These are phyloP conservation scores for Xylariomycetidae sp. DNA, from an alignment of 2,329 filamentous ascomycete genomes.

Conservation along the genomic window DNA sequence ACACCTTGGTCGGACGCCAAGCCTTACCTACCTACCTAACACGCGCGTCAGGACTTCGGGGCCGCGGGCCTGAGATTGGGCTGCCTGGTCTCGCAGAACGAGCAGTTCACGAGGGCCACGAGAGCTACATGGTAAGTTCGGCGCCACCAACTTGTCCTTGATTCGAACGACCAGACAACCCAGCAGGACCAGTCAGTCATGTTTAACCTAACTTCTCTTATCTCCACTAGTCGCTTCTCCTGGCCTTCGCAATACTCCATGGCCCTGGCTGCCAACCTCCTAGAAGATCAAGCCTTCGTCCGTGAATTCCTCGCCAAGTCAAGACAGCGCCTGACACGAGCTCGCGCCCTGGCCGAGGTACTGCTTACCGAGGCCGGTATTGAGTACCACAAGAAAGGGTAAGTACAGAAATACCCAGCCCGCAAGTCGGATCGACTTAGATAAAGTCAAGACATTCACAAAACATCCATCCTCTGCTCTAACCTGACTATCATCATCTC, in stretches of 20 bases:
- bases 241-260: slow-evolving; percentile 18
- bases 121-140: slow-evolving; percentile 13
- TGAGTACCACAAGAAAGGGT: slow-evolving; percentile 15
- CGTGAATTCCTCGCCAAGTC: slow-evolving; percentile 12
- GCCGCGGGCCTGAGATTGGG: slow-evolving; percentile 15
- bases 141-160: too few species aligned
- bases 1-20: too few species aligned
- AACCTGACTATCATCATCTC: not conserved
- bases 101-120: slow-evolving; percentile 12
- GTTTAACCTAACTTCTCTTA: too few species aligned
- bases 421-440: too few species aligned
- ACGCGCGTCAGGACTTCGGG: slow-evolving; percentile 12
- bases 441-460: too few species aligned
- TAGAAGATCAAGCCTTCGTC: slow-evolving; percentile 14
- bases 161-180: too few species aligned
- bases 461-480: too few species aligned
- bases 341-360: slow-evolving; percentile 10
- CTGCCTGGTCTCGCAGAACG: slow-evolving; percentile 16
- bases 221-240: slow-evolving; percentile 13
- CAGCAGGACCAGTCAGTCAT: too few species aligned
- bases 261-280: slow-evolving; percentile 15
- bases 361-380: slow-evolving; percentile 13
- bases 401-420: too few species aligned
- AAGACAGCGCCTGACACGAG: slow-evolving; percentile 3
- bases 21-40: too few species aligned